A percentile compares a stretch with the other conserved stretches of the same genome.
Conservation (phyloP, 805 yeast genomes). For the Yamadazyma insecticola region DNA sequence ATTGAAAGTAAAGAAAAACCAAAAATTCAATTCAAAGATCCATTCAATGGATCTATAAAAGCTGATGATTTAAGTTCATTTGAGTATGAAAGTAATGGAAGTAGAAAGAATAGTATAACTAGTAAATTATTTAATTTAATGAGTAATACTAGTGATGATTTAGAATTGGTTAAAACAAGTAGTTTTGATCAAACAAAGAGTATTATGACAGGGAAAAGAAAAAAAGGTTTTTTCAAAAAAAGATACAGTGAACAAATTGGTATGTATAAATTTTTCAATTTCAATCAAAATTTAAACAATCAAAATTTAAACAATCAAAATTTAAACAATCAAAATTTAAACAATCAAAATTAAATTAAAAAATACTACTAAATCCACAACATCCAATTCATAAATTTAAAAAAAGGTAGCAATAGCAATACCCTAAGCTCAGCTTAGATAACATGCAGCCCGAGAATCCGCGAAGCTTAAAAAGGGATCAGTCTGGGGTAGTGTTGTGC, state of each 20-base stretch:
- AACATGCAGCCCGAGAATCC: too few relatives aligned
- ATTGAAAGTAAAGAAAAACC: conserved; percentile 9
- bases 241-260: conserved; percentile 26
- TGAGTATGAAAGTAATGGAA: conserved; percentile 1
- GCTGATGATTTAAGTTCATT: conserved; percentile 4
- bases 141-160: conserved; percentile 11
- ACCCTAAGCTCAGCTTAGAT: too few relatives aligned
- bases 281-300: too few relatives aligned
- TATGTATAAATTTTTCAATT: conserved; percentile 22
- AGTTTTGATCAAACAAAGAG: conserved; percentile 37
- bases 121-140: conserved; percentile 17
- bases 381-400: too few relatives aligned
- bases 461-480: too few relatives aligned
- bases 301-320: too few relatives aligned
- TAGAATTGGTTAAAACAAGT: conserved; percentile 14
- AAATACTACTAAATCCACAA: too few relatives aligned
- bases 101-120: conserved; percentile 14
- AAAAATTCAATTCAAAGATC: conserved; percentile 8
- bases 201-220: conserved; percentile 27
- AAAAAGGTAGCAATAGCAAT: too few relatives aligned
- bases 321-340: too few relatives aligned
- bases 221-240: conserved; percentile 13
- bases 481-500: too few relatives aligned
- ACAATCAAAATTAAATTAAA: too few relatives aligned
- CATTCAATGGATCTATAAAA: conserved; percentile 9